Evolutionary conservation across 1,139 yeast genomes (phyloP), one percentile per base, ranked within the genome.

Genomic region (Geotrichum bryndzae): DNA sequence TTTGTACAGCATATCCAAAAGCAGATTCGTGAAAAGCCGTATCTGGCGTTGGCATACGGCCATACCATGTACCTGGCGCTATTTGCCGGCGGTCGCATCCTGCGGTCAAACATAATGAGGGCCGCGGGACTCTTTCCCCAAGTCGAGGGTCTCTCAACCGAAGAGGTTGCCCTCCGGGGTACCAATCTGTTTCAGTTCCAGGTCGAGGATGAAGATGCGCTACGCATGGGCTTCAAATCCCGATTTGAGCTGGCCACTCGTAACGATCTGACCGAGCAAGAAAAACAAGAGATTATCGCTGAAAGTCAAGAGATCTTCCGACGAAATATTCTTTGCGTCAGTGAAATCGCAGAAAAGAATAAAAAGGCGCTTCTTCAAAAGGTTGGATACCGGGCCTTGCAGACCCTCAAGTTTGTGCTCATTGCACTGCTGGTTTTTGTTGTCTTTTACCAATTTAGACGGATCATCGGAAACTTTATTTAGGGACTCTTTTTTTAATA

Each of bases 11-110:
- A 86, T 71, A 87, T 90, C 61, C 75, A 78, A 57, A 71, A 76
- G 57, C 81, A 78, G 7, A 81, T 87, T 29, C 72, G 72, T 45
- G 84, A 82, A 57, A 86, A 86, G 69, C 96, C 96, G 8, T 84
- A 87, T 69, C 75, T 88, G 48, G 75, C 89, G 51, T 78, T 90
- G 62, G 96, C 96, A n/a, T 89, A 89, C 74, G 83, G 90, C 77
- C 96, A 89, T 71, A 95, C 88, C 54, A 82, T 89, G 85, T 90
- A 90, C 74, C 77, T 89, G 70, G 96, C 95, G 1, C 80, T 90
- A 58, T 90, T 90, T 76, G 96, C 96, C 5, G 96, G 96, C 58
- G 96, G 96, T 35, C 79, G 86, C 66, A 80, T 89, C 59, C 82
- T 89, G 84, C 78, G 87, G 64, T 85, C 91, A 1, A 82, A 85